Percentiles rank a stretch among this genome's conserved stretches.
phyloP scores from a whole-genome alignment of 2,329 filamentous ascomycete species.

The Colletotrichum sp. region DNA sequence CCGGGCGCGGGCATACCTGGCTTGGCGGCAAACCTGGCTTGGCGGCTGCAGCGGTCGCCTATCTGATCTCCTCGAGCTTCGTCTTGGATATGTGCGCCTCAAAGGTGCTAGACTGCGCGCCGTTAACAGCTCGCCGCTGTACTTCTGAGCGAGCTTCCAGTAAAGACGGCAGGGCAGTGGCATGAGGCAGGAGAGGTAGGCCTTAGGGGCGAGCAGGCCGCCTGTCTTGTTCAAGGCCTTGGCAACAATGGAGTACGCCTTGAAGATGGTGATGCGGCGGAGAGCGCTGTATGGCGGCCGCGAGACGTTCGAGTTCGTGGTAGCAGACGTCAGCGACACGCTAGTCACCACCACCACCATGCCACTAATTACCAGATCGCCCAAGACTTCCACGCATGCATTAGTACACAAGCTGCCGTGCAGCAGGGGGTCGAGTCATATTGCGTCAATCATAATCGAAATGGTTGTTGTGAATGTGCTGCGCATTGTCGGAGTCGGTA shows the following conservation, averaged over 20 bases:
- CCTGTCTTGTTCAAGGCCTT: conserved; percentile 95
- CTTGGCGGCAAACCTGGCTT: not conserved
- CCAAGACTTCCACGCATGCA: not conserved
- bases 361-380: not conserved
- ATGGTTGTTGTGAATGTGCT: not conserved
- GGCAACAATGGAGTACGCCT: conserved; percentile 82
- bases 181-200: conserved; percentile 84
- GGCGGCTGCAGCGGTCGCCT: conserved; percentile 19
- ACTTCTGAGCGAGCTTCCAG: conserved; percentile 79
- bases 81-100: conserved; percentile 51
- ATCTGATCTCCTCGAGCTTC: conserved; percentile 33
- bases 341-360: not conserved
- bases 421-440: not conserved
- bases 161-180: conserved; percentile 86
- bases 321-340: not conserved
- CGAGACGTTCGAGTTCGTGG: not conserved
- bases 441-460: not conserved
- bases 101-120: conserved; percentile 67
- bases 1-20: not conserved
- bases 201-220: conserved; percentile 88
- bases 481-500: no score
- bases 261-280: conserved; percentile 84
- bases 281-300: conserved; percentile 26
- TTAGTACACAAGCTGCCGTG: not conserved
- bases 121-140: conserved; percentile 77